These are phyloP conservation scores for Penicillium bovifimosum DNA, from an alignment of 495 filamentous ascomycete genomes.

Conservation along the genomic window DNA sequence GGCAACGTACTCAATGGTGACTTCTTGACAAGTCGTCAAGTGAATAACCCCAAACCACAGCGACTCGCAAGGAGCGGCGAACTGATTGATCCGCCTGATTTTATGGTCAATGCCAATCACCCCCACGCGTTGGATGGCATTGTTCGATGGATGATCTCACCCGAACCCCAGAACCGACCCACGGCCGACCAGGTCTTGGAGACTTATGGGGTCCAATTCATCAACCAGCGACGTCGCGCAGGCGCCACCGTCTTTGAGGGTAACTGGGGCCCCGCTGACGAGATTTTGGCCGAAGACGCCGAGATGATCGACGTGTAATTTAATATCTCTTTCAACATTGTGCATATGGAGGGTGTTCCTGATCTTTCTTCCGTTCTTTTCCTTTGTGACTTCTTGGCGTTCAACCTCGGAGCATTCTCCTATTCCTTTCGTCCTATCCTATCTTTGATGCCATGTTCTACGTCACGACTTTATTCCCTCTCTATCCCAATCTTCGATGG, in stretches of 20 bases:
- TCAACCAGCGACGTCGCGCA: conserved; percentile 63
- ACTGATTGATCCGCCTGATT: conserved; percentile 68
- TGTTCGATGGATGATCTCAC: conserved; percentile 82
- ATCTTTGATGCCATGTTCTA: conserved; percentile 19
- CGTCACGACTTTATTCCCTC: conserved; percentile 24
- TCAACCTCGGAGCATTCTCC: conserved; percentile 17
- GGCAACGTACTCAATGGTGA: conserved; percentile 38
- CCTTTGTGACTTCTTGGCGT: conserved; percentile 35
- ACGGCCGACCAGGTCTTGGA: conserved; percentile 64
- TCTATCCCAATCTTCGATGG: conserved; percentile 20
- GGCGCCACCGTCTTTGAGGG: conserved; percentile 92
- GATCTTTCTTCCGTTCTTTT: conserved; percentile 25
- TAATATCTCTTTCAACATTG: conserved; percentile 28
- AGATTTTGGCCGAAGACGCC: conserved; percentile 61
- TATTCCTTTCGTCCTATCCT: conserved; percentile 12
- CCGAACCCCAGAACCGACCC: conserved; percentile 67
- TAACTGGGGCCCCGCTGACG: conserved; percentile 83
- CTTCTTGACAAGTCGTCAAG: conserved; percentile 26
- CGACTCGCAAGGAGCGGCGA: conserved; percentile 52
- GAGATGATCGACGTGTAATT: conserved; percentile 69
- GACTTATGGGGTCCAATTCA: conserved; percentile 68
- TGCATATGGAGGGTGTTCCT: conserved; percentile 40
- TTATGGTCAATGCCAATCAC: conserved; percentile 73
- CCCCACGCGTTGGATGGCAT: conserved; percentile 72
- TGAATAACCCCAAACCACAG: conserved; percentile 24